Conservation (phyloP, 208 protist species). For the Leishmania arabica region DNA sequence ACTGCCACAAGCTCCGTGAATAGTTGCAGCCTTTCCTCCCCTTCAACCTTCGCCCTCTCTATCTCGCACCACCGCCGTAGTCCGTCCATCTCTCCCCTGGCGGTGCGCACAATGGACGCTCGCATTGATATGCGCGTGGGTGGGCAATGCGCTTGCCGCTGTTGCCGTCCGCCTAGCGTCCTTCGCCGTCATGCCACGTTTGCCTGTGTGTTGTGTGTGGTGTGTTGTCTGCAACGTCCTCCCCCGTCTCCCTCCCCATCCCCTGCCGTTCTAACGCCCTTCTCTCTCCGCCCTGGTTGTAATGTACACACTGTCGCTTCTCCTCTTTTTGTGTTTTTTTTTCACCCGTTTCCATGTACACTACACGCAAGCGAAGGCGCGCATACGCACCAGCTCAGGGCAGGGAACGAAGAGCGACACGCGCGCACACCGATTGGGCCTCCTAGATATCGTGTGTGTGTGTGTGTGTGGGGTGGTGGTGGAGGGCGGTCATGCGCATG, state of each 20-base stretch:
- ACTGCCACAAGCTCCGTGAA: conserved; percentile 67
- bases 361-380: neutral
- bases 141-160: neutral
- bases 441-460: neutral
- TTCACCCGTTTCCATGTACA: neutral
- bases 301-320: neutral
- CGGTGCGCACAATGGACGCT: neutral
- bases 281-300: neutral
- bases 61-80: neutral
- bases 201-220: neutral
- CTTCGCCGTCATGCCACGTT: neutral
- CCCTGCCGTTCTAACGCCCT: neutral
- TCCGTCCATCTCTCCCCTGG: neutral
- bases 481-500: neutral
- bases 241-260: too few relatives aligned
- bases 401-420: neutral
- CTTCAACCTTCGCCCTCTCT: neutral
- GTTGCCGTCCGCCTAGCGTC: neutral
- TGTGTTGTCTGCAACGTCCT: neutral
- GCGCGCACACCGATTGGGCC: neutral
- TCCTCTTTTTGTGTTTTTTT: neutral
- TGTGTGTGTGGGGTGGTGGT: neutral
- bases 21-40: neutral
- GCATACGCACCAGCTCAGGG: neutral
- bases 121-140: neutral